Evolutionary conservation across 805 yeast genomes (phyloP), one percentile per base, ranked within the genome.

Genomic region (Lipomyces yamadae): DNA sequence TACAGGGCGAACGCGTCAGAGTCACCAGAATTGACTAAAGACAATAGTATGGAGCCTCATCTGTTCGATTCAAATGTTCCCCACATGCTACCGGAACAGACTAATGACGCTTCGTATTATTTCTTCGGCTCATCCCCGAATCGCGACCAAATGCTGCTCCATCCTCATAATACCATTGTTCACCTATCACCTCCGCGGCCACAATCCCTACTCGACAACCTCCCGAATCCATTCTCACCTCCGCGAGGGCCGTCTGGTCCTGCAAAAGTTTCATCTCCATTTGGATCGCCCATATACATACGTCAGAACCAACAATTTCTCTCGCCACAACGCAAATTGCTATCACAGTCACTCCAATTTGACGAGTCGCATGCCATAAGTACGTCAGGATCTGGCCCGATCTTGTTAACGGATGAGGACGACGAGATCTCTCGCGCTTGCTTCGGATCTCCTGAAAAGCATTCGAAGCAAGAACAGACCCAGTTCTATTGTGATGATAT

Each of bases 371-470:
- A 66, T 2, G 18, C 61, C n/a, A 61, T 63, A 5, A 61, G 52
- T 24, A 60, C 61, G 52, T 33, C 53, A 33, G 69, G 69, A 7
- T 61, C 63, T 7, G 67, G 63, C 18, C 72, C 66, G 34, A 37
- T 62, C 13, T 52, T 45, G 32, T 30, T 65, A 6, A 62, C 60
- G 65, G 42, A 35, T 30, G 79, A 72, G 48, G 79, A 78, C 53
- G 81, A 78, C 60, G 71, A 65, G 29, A 72, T 78, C 13, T 66
- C 77, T 8, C 71, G 79, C 8, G 76, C 75, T 3, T 75, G 78
- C 60, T 78, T 78, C 63, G 81, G 81, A 3, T 74, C 79, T 3
- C 81, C 81, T 1, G 76, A 75, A 35, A 79, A 76, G 67, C 73
- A 77, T 11, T 75, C 70, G 1, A 37, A 35, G 24, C 56, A 32